A percentile compares a stretch with the other conserved stretches of the same genome.
phyloP scores from a whole-genome alignment of 2,329 filamentous ascomycete species.

The Zasmidium citrigriseum region DNA sequence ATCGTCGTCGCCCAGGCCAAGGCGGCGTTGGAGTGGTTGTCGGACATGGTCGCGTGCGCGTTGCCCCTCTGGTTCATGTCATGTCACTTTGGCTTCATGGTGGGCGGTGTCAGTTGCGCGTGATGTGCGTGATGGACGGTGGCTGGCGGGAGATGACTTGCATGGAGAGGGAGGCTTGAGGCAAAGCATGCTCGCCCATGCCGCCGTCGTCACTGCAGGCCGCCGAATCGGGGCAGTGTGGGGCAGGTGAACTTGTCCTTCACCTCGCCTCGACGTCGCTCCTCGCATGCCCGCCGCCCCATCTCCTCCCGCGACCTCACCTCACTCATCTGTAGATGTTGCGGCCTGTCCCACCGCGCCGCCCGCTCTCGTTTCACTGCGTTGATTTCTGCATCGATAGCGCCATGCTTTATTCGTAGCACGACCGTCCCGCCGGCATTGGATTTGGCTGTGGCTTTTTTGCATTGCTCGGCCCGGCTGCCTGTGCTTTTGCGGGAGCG shows the following conservation, averaged over 20 bases:
- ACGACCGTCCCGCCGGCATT: neutral
- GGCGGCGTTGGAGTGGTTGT: conserved; percentile 3
- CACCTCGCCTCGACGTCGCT: neutral
- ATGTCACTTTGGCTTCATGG: conserved; percentile 1
- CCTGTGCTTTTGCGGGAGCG: neutral
- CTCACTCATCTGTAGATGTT: neutral
- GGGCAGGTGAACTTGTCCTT: neutral
- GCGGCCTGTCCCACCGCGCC: too few relatives aligned
- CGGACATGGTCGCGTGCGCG: neutral
- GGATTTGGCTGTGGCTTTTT: neutral
- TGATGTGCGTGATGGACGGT: neutral
- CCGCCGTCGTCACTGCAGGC: too few relatives aligned
- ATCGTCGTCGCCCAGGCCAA: conserved; percentile 20
- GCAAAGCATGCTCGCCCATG: neutral
- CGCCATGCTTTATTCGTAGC: conserved; percentile 6
- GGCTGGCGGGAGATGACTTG: conserved; percentile 5
- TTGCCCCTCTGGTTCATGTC: neutral
- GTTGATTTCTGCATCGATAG: neutral
- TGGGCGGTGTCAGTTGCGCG: neutral
- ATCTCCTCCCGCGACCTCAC: neutral
- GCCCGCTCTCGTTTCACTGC: neutral
- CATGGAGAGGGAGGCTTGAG: neutral
- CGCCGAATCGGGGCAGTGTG: neutral
- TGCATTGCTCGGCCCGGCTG: neutral
- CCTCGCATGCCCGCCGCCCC: neutral